Conservation (phyloP, 495 filamentous ascomycete species). For the Lophiostoma macrostomum region DNA sequence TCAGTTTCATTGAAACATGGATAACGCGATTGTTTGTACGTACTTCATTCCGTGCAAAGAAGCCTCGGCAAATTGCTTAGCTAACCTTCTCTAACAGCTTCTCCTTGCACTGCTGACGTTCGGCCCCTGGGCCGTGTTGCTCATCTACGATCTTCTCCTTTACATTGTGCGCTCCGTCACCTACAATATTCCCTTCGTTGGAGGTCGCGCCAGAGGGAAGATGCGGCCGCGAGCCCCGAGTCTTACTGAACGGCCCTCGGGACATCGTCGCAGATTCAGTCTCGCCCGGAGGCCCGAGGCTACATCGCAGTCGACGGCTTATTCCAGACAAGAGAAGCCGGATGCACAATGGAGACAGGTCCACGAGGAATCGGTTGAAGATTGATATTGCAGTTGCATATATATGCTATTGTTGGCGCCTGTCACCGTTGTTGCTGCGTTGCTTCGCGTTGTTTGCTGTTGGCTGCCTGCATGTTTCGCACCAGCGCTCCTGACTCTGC, state of each 20-base stretch:
- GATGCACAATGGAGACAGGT: constrained; percentile 19
- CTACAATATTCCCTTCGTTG: constrained; percentile 60
- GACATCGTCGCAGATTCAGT: constrained; percentile 52
- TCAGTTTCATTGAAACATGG: constrained; percentile 62
- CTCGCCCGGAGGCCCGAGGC: constrained; percentile 32
- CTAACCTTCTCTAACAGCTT: constrained; percentile 46
- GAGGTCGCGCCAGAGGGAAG: constrained; percentile 61
- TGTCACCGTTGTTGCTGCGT: neutral
- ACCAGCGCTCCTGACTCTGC: no score
- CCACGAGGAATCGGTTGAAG: constrained; percentile 19
- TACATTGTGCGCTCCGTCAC: constrained; percentile 59
- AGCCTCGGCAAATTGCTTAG: neutral
- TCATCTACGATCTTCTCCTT: constrained; percentile 65
- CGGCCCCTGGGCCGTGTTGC: constrained; percentile 61
- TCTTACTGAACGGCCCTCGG: constrained; percentile 58
- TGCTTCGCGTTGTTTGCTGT: neutral
- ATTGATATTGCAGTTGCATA: no score
- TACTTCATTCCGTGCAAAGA: neutral
- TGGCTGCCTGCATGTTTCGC: no score
- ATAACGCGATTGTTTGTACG: constrained; percentile 61
- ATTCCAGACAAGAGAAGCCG: constrained; percentile 4
- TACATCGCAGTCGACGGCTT: neutral
- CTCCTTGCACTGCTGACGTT: constrained; percentile 63
- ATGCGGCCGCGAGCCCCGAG: constrained; percentile 62
- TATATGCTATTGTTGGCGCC: no score